Evolutionary conservation across 306 rosid species (phyloP).

Genomic region (Hippophae gyantsensis): DNA sequence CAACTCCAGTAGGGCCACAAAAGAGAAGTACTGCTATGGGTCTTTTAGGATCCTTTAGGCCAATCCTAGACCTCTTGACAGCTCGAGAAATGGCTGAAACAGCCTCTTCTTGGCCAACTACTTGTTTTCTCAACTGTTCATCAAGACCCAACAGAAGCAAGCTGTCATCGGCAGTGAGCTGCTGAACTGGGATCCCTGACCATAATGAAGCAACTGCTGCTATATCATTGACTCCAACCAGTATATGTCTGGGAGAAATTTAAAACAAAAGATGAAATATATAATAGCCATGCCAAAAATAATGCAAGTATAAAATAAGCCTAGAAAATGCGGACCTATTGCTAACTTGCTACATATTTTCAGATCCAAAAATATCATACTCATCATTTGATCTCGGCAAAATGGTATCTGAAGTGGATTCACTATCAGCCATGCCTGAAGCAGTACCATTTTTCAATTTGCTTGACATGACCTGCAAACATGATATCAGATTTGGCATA

Average conservation of each 20-base stretch:
- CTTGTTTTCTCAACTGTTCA: constrained; percentile 49
- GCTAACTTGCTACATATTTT: constrained; percentile 15
- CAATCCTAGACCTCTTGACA: constrained; percentile 68
- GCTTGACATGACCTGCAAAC: constrained; percentile 41
- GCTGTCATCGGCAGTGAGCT: constrained; percentile 68
- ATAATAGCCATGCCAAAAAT: no score
- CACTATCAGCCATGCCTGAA: constrained; percentile 37
- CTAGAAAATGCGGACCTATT: constrained; percentile 9
- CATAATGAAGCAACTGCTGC: constrained; percentile 71
- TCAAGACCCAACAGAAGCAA: constrained; percentile 47
- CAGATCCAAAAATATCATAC: constrained; percentile 37
- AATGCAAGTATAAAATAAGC: neutral
- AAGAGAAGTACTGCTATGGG: constrained; percentile 70
- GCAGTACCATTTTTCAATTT: constrained; percentile 38
- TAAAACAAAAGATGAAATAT: constrained; percentile 16
- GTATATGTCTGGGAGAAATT: constrained; percentile 37
- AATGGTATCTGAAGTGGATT: constrained; percentile 37
- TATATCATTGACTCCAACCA: constrained; percentile 56
- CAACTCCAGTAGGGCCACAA: constrained; percentile 88
- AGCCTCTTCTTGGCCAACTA: constrained; percentile 82
- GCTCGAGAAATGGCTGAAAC: constrained; percentile 64
- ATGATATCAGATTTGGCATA: constrained; percentile 21
- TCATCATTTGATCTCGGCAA: constrained; percentile 37
- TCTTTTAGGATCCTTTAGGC: constrained; percentile 69
- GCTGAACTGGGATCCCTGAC: constrained; percentile 81